A percentile compares a stretch with the other conserved stretches of the same genome.
phyloP scores from a whole-genome alignment of 306 rosid species.

The Lagenaria siceraria region DNA sequence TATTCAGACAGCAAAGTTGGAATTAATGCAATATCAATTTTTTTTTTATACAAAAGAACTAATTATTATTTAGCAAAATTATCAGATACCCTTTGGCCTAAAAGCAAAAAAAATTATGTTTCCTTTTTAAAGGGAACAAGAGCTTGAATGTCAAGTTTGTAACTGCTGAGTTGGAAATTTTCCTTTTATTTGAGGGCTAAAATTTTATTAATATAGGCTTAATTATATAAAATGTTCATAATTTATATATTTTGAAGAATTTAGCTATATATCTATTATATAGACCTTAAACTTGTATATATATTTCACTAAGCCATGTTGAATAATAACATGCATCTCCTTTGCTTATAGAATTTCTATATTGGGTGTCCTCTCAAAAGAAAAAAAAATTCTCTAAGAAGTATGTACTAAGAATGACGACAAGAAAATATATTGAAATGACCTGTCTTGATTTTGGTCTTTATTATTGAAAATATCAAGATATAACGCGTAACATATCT shows the following conservation, averaged over 20 bases:
- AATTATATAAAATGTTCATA: not conserved
- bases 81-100: conserved; percentile 7
- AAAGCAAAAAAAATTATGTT: not conserved
- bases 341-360: no score
- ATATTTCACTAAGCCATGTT: not conserved
- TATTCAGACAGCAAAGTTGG: not conserved
- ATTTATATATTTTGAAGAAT: not conserved
- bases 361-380: no score
- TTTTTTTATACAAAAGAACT: not conserved
- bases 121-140: not conserved
- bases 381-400: no score
- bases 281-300: not conserved
- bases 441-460: not conserved
- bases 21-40: not conserved
- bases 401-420: not conserved
- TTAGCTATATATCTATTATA: not conserved
- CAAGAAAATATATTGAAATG: not conserved
- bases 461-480: not conserved
- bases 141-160: conserved; percentile 2
- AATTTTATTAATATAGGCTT: not conserved
- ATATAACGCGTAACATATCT: not conserved
- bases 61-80: not conserved
- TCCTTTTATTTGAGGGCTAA: not conserved
- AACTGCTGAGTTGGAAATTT: not conserved
- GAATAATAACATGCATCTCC: no score